Base-by-base conservation (phyloP, 306 rosid species). In the barrel medic (Medicago truncatula) region DNA sequence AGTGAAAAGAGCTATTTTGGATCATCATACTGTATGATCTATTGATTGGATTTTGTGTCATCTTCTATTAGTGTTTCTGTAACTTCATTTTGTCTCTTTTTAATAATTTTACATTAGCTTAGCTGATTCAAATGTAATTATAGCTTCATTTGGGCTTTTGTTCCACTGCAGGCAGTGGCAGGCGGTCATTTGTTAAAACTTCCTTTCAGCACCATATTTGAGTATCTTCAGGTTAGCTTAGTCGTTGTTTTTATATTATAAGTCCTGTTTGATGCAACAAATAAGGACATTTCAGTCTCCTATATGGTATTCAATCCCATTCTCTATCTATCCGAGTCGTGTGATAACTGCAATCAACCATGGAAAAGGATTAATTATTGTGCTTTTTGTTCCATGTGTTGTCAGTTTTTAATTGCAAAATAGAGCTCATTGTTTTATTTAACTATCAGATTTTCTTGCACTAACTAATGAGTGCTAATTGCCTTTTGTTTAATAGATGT, bases 201-300 rank as follows among this genome's bases (percentile, higher is more conserved):
- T 77, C 88, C 96, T 36, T 95, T 86, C 81, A 87, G 72, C 36
- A 95, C 99, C 76, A 88, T 95, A 81, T 95, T 92, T 82, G 99
- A 95, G 87, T 92, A 95, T 90, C 99, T 95, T 79, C 97, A 95
- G 92, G 98, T 95, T 72, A 71, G 86, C 76, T 82, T 70, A 46
- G 28, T 59, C 12, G 3, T 63, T 81, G 49, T 3, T 68, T 74
- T 17, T 61, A 39, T 75, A 21, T 31, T 77, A n/a, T 16, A 13
- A 73, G 36, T 20, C 36, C 13, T 46, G 56, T 77, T 58, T 47
- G 61, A 41, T 63, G 57, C 67, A 38, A 67, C 77, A 70, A 50
- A 63, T 47, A 43, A 28, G 46, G 58, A 62, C 23, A 39, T 70
- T 34, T 53, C 17, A 31, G 25, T 75, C 47, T 71, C 4, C 39